Percentiles rank a stretch among this genome's conserved stretches.
phyloP scores from a whole-genome alignment of 306 rosid genomes.

The Rosa chinensis region DNA sequence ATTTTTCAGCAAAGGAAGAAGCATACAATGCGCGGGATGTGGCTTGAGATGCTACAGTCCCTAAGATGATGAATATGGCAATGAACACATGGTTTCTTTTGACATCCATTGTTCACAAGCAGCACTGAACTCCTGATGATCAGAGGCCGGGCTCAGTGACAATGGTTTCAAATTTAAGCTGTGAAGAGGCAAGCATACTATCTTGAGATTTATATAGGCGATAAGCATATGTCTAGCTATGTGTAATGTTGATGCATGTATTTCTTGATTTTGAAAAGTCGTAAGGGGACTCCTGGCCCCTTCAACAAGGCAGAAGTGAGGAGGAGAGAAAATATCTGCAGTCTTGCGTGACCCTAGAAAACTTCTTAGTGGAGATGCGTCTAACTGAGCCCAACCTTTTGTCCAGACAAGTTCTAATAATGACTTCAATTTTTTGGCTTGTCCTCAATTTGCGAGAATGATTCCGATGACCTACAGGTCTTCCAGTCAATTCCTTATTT shows the following conservation, averaged over 20 bases:
- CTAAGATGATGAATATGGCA: conserved; percentile 12
- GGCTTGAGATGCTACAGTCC: conserved; percentile 25
- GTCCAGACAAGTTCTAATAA: too few relatives aligned
- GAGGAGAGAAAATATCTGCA: too few relatives aligned
- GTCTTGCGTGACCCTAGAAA: too few relatives aligned
- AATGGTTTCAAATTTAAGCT: not conserved
- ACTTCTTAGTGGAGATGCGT: too few relatives aligned
- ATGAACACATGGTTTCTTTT: not conserved
- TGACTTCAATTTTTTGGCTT: too few relatives aligned
- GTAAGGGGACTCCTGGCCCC: not conserved
- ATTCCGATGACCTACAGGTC: too few relatives aligned
- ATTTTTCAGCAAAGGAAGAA: not conserved
- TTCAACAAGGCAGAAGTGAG: too few relatives aligned
- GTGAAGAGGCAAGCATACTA: not conserved
- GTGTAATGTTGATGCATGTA: not conserved
- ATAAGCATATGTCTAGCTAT: too few relatives aligned
- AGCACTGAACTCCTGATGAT: not conserved
- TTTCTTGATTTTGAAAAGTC: not conserved
- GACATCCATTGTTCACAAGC: not conserved
- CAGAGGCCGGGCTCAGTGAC: too few relatives aligned
- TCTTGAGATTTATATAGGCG: not conserved
- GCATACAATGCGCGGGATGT: conserved; percentile 21
- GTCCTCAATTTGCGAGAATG: too few relatives aligned
- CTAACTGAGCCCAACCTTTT: too few relatives aligned
- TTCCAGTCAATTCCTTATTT: too few relatives aligned